Conservation (phyloP, 148 eudicot genomes). For the Dianthus caryophyllus region DNA sequence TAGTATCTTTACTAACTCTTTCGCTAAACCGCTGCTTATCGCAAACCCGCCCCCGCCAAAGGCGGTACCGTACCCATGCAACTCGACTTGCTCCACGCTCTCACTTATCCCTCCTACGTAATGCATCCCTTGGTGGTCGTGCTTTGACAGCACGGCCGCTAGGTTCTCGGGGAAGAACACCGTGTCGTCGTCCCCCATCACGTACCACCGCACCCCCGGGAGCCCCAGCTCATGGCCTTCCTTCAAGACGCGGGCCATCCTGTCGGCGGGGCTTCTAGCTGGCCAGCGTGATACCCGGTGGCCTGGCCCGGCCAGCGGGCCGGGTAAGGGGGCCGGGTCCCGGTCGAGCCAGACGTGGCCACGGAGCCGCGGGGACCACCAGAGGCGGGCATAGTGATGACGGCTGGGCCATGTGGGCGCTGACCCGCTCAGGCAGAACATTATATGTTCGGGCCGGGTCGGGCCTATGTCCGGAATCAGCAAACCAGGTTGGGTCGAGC, state of each 20-base stretch:
- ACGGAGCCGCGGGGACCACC: conserved; percentile 70
- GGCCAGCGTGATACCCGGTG: no score
- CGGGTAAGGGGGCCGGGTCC: conserved; percentile 31
- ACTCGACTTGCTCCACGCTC: conserved; percentile 75
- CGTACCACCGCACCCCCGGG: conserved; percentile 68
- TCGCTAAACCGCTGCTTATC: conserved; percentile 61
- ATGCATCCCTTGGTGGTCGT: conserved; percentile 66
- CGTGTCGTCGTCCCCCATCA: conserved; percentile 98
- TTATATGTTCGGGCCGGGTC: conserved; percentile 52
- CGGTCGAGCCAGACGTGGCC: conserved; percentile 69
- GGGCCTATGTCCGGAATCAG: no score
- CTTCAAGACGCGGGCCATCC: conserved; percentile 60
- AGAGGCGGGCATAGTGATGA: conserved; percentile 46
- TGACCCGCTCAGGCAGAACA: conserved; percentile 70
- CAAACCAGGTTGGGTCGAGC: conserved; percentile 1
- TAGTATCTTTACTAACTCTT: conserved; percentile 36
- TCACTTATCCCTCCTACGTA: conserved; percentile 71
- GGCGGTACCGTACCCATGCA: conserved; percentile 76
- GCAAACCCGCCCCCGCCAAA: conserved; percentile 96
- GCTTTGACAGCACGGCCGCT: conserved; percentile 50
- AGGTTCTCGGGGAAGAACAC: conserved; percentile 67
- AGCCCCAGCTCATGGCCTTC: conserved; percentile 48
- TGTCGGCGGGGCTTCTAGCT: conserved; percentile 48
- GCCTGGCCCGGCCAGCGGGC: conserved; percentile 29
- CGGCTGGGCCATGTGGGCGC: conserved; percentile 57